A percentile compares a stretch with the other conserved stretches of the same genome.
Conservation (phyloP, 1,284 basidiomycete genomes). For the Ceratobasidium theobromae region DNA sequence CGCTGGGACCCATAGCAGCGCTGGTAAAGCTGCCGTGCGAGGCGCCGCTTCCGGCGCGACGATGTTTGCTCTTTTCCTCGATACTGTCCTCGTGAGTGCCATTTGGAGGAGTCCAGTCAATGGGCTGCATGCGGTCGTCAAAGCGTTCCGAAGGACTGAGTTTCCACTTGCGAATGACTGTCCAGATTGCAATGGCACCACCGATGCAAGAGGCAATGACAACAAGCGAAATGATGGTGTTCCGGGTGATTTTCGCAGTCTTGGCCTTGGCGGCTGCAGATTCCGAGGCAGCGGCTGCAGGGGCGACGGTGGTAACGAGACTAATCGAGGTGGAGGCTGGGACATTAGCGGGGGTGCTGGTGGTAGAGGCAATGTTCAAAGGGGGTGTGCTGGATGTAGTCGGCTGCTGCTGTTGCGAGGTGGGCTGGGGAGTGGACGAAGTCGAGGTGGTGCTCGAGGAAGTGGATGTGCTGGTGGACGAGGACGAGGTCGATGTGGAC, state of each 20-base stretch:
- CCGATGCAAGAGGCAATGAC: conserved; percentile 69
- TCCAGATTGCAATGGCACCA: conserved; percentile 72
- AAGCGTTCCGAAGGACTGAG: conserved; percentile 77
- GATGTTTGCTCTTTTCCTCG: conserved; percentile 43
- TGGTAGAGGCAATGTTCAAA: too few relatives aligned
- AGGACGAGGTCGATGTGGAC: not conserved
- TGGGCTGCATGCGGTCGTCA: conserved; percentile 78
- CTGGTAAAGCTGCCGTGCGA: conserved; percentile 67
- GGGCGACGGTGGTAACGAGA: conserved; percentile 4
- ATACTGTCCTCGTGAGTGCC: conserved; percentile 37
- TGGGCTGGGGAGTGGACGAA: not conserved
- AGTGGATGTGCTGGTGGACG: not conserved
- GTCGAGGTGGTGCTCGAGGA: conserved; percentile 32
- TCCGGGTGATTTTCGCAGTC: conserved; percentile 46
- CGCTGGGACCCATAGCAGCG: conserved; percentile 49
- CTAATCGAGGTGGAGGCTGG: conserved; percentile 6
- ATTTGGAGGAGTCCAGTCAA: conserved; percentile 71
- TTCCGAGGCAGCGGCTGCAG: conserved; percentile 32
- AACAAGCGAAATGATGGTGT: conserved; percentile 70
- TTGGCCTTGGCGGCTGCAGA: conserved; percentile 14
- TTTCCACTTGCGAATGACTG: conserved; percentile 90
- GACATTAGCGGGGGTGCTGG: not conserved
- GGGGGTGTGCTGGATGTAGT: too few relatives aligned
- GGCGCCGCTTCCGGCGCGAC: conserved; percentile 56
- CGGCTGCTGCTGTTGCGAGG: too few relatives aligned